Evolutionary conservation across 2,329 filamentous ascomycete species (phyloP).

Genomic region (Sordariomycetes sp.): DNA sequence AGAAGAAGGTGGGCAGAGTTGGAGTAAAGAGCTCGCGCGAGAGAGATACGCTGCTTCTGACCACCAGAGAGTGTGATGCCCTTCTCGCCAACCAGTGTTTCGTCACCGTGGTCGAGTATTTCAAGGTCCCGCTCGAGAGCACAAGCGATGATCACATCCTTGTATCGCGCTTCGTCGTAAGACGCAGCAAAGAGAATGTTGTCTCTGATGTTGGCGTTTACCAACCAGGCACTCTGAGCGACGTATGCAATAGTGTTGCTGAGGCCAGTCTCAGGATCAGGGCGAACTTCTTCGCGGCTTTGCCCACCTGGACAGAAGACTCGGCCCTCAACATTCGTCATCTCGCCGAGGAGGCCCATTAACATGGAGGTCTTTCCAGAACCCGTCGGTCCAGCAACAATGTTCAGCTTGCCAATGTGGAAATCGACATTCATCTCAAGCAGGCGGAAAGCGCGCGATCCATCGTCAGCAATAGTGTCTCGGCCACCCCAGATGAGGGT

Average conservation of each 20-base stretch:
- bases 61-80: constrained; percentile 94
- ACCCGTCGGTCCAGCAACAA: constrained; percentile 87
- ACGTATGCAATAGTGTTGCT: constrained; percentile 94
- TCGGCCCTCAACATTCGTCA: constrained; percentile 73
- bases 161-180: constrained; percentile 74
- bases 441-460: constrained; percentile 69
- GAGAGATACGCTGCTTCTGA: constrained; percentile 22
- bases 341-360: constrained; percentile 94
- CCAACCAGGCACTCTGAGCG: constrained; percentile 92
- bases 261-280: constrained; percentile 75
- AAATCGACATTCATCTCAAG: constrained; percentile 80
- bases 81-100: constrained; percentile 93
- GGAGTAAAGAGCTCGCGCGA: constrained; percentile 79
- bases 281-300: constrained; percentile 74
- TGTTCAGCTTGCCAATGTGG: constrained; percentile 75
- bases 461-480: constrained; percentile 49
- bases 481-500: constrained; percentile 84
- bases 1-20: constrained; percentile 84
- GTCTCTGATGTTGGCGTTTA: constrained; percentile 90
- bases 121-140: constrained; percentile 85
- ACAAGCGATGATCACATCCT: constrained; percentile 81
- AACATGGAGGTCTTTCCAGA: constrained; percentile 92
- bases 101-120: constrained; percentile 85
- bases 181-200: constrained; percentile 88
- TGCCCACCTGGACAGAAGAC: constrained; percentile 80